Percentiles rank a stretch among this genome's conserved stretches.
Evolutionary conservation across 371 early-diverging fungal species (phyloP).

Genomic region (Paraphysoderma sedebokerense): DNA sequence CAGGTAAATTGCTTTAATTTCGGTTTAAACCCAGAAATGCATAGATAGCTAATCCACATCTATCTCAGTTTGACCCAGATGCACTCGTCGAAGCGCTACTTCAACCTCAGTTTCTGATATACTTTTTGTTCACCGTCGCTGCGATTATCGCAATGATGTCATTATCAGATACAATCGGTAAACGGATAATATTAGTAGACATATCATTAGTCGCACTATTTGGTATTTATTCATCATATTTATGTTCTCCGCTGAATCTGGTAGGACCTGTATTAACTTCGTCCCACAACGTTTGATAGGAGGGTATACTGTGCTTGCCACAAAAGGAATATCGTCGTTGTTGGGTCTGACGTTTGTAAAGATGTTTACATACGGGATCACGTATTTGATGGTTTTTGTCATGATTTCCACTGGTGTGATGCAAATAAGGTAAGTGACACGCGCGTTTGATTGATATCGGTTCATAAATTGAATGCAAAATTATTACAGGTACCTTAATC

Average conservation of each 20-base stretch:
- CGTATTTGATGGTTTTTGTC: conserved; percentile 39
- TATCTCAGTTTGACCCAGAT: conserved; percentile 34
- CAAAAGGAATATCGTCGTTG: conserved; percentile 51
- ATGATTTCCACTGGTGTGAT: conserved; percentile 43
- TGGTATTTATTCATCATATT: conserved; percentile 21
- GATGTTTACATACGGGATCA: conserved; percentile 44
- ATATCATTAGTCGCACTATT: conserved; percentile 48
- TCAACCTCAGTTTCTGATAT: conserved; percentile 36
- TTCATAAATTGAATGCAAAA: background rate
- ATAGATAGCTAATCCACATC: background rate
- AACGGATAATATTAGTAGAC: conserved; percentile 30
- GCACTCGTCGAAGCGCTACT: conserved; percentile 36
- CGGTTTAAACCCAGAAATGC: background rate
- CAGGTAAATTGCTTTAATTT: background rate
- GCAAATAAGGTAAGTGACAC: conserved; percentile 28
- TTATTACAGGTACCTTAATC: conserved; percentile 31
- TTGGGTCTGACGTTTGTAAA: conserved; percentile 38
- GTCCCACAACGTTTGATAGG: conserved; percentile 16
- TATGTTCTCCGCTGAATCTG: background rate
- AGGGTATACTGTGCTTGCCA: conserved; percentile 58
- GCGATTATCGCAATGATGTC: conserved; percentile 14
- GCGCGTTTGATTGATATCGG: background rate
- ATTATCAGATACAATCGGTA: background rate
- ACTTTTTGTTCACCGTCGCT: conserved; percentile 27
- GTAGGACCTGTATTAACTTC: background rate